These are phyloP conservation scores for Aspergillus nanangensis DNA, from an alignment of 495 filamentous ascomycete genomes.

Conservation along the genomic window DNA sequence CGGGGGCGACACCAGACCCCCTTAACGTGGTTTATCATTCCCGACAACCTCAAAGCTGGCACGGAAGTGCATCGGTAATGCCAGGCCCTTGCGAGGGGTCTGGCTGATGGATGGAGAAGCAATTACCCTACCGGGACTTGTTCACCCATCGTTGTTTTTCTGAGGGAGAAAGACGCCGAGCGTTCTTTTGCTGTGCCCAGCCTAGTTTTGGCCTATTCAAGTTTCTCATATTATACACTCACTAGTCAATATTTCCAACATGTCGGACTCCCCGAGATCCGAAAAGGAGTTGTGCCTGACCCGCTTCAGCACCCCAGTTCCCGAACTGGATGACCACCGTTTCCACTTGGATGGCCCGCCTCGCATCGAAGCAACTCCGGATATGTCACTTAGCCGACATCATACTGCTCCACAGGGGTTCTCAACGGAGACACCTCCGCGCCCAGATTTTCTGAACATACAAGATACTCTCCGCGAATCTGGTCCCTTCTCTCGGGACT, in stretches of 20 bases:
- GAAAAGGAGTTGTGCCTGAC: conserved; percentile 52
- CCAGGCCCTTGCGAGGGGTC: conserved; percentile 46
- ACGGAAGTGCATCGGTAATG: conserved; percentile 39
- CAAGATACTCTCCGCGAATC: conserved; percentile 42
- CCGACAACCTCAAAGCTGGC: conserved; percentile 27
- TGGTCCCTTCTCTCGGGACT: conserved; percentile 58
- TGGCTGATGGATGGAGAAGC: conserved; percentile 43
- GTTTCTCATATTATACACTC: background rate
- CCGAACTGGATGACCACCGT: conserved; percentile 91
- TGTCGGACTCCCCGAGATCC: conserved; percentile 62
- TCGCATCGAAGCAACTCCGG: conserved; percentile 50
- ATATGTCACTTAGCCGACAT: conserved; percentile 30
- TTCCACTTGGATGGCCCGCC: conserved; percentile 64
- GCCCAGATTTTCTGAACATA: conserved; percentile 45
- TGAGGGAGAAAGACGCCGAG: conserved; percentile 4
- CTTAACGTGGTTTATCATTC: conserved; percentile 68
- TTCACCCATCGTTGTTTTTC: conserved; percentile 29
- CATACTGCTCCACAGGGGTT: conserved; percentile 29
- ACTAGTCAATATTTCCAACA: conserved; percentile 20
- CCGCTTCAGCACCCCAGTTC: conserved; percentile 72
- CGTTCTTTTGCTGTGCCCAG: conserved; percentile 2
- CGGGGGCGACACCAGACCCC: conserved; percentile 95
- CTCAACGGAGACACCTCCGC: conserved; percentile 27
- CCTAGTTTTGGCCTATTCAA: too few species aligned
- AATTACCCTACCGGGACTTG: conserved; percentile 29